phyloP scores from a whole-genome alignment of 176 grass and related monocot species.

The Poa pratensis region DNA sequence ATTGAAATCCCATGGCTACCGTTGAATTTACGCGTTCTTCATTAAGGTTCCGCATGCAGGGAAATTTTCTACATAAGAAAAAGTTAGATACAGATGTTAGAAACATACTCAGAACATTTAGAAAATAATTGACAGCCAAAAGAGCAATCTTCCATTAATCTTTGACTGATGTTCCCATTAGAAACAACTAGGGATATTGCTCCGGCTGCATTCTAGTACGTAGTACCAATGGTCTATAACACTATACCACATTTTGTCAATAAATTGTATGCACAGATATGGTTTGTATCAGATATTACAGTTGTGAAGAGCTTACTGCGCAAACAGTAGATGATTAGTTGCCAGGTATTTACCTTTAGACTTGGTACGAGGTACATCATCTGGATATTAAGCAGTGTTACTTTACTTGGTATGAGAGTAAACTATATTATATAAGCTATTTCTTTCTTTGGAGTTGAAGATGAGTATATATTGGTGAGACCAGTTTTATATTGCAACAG shows the following conservation, averaged over 20 bases:
- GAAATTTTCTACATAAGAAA: not conserved
- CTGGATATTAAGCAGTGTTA: not conserved
- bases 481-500: not conserved
- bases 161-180: not conserved
- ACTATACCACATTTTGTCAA: not conserved
- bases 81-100: not conserved
- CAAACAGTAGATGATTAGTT: not conserved
- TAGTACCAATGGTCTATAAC: too few species aligned
- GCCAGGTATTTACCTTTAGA: slow-evolving; percentile 7
- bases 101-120: not conserved
- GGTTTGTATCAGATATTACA: slow-evolving; percentile 1
- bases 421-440: not conserved
- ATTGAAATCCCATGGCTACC: slow-evolving; percentile 32
- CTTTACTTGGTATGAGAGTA: not conserved
- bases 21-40: not conserved
- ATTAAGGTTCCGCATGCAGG: slow-evolving; percentile 33
- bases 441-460: not conserved
- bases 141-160: slow-evolving; percentile 3
- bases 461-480: not conserved
- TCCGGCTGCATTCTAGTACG: not conserved
- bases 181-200: not conserved
- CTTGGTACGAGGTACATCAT: not conserved
- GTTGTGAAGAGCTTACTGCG: not conserved
- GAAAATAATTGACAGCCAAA: slow-evolving; percentile 6
- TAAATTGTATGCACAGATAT: not conserved